Evolutionary conservation across 225 moss, liverwort and hornwort species (phyloP).

Genomic region (Thuidium tamariscinum): DNA sequence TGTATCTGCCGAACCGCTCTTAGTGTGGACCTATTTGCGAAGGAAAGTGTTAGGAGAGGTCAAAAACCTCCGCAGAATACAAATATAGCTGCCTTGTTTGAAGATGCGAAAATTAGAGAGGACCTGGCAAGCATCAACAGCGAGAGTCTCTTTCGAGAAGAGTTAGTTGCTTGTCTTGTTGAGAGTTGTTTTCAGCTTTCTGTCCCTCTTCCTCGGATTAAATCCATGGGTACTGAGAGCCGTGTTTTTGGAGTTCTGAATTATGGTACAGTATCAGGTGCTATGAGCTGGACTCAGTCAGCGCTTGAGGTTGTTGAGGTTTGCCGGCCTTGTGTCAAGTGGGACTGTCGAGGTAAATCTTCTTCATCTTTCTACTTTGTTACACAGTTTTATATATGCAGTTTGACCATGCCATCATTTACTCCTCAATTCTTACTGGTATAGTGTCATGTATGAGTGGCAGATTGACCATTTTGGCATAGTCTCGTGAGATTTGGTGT

Average conservation of each 20-base stretch:
- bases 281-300: conserved; percentile 92
- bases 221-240: conserved; percentile 52
- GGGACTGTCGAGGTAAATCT: conserved; percentile 75
- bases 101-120: conserved; percentile 76
- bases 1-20: conserved; percentile 91
- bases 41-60: conserved; percentile 85
- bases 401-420: not conserved
- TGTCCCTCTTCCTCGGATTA: conserved; percentile 62
- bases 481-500: not conserved
- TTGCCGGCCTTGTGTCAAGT: conserved; percentile 87
- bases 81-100: conserved; percentile 77
- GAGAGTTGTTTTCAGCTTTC: conserved; percentile 97
- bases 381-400: too few relatives aligned
- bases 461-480: not conserved
- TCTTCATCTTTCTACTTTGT: not conserved
- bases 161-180: conserved; percentile 82
- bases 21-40: conserved; percentile 86
- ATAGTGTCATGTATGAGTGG: not conserved
- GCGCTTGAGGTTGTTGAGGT: conserved; percentile 96
- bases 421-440: not conserved
- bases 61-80: conserved; percentile 87
- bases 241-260: conserved; percentile 76
- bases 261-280: conserved; percentile 80
- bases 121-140: conserved; percentile 63
- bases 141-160: conserved; percentile 74